These are phyloP conservation scores for Primulina tabacum DNA, from an alignment of 257 asterid genomes.

Conservation along the genomic window DNA sequence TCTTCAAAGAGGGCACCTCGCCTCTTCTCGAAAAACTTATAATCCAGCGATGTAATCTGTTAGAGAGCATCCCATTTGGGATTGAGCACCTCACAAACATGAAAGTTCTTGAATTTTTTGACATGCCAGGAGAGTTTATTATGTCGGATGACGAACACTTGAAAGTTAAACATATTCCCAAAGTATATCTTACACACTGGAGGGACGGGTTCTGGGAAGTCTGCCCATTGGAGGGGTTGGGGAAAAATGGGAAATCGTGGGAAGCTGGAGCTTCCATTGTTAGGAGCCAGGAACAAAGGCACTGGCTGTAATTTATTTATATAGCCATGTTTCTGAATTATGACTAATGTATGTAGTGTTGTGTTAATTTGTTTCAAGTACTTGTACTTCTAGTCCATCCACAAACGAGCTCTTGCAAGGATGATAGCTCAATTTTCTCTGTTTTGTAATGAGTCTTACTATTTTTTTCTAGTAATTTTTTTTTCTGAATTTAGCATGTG, in stretches of 20 bases:
- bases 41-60: slow-evolving; percentile 27
- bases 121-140: slow-evolving; percentile 29
- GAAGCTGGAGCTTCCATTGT: not conserved
- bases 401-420: too few relatives aligned
- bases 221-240: slow-evolving; percentile 16
- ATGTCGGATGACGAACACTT: slow-evolving; percentile 9
- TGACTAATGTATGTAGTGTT: not conserved
- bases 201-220: slow-evolving; percentile 29
- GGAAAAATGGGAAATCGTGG: not conserved
- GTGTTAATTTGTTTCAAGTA: not conserved
- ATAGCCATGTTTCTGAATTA: not conserved
- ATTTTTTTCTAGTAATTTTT: too few relatives aligned
- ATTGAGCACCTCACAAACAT: slow-evolving; percentile 23
- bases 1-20: slow-evolving; percentile 31
- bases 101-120: slow-evolving; percentile 26
- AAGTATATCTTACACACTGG: slow-evolving; percentile 28
- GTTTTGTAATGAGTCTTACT: too few relatives aligned
- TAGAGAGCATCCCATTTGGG: slow-evolving; percentile 30
- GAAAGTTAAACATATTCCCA: slow-evolving; percentile 30
- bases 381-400: too few relatives aligned
- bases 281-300: slow-evolving; percentile 17
- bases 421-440: too few relatives aligned
- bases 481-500: too few relatives aligned
- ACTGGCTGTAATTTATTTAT: slow-evolving; percentile 7
- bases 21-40: slow-evolving; percentile 35